Percentiles rank a stretch among this genome's conserved stretches.
Evolutionary conservation across 495 filamentous ascomycete genomes (phyloP).

Genomic region (Daldinia bambusicola): DNA sequence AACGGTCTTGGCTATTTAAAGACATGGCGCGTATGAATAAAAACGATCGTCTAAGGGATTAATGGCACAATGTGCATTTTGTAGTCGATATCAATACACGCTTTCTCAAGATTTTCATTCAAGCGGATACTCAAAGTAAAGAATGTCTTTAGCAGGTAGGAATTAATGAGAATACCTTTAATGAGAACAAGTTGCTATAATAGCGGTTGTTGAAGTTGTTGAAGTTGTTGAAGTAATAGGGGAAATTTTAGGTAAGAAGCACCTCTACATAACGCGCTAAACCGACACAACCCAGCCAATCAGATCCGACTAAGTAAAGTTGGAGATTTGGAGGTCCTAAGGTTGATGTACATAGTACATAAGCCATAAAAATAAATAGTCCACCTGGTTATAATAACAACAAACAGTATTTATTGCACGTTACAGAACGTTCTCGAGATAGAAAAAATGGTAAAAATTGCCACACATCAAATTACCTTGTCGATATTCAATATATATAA

Average conservation of each 20-base stretch:
- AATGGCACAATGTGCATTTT: no score
- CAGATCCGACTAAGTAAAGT: neutral
- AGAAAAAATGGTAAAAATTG: conserved; percentile 8
- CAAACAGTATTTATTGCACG: neutral
- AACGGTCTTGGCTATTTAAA: no score
- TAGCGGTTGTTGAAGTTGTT: no score
- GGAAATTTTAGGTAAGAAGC: neutral
- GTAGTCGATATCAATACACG: no score
- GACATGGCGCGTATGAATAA: no score
- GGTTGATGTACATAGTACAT: conserved; percentile 2
- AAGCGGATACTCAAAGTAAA: no score
- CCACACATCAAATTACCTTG: neutral
- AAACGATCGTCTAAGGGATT: no score
- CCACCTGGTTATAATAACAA: neutral
- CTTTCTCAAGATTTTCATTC: no score
- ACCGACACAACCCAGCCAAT: neutral
- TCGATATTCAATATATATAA: neutral
- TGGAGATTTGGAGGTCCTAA: neutral
- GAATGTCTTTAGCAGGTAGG: no score
- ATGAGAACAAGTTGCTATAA: no score
- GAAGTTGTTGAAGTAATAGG: no score
- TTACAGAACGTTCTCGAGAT: neutral
- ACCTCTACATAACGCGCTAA: neutral
- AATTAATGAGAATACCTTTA: no score
- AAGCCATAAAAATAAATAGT: neutral